Conservation (phyloP, 106 monocot species). For the Platanthera zijinensis region DNA sequence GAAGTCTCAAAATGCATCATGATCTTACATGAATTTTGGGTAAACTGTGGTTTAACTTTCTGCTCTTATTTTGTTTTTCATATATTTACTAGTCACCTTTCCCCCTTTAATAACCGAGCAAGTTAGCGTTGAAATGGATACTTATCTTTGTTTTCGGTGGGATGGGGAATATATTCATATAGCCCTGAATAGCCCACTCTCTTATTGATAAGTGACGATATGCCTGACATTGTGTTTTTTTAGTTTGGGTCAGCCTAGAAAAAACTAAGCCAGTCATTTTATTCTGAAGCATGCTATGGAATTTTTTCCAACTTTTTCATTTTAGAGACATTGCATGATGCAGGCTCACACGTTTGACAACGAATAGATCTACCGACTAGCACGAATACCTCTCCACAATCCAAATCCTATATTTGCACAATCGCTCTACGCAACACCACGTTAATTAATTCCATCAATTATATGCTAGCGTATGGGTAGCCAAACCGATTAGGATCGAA, state of each 20-base stretch:
- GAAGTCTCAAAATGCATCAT: not conserved
- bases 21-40: not conserved
- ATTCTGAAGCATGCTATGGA: too few relatives aligned
- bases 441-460: too few relatives aligned
- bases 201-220: not conserved
- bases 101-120: not conserved
- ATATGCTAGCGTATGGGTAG: too few relatives aligned
- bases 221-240: not conserved
- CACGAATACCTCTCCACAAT: too few relatives aligned
- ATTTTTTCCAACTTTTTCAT: too few relatives aligned
- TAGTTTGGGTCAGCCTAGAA: not conserved
- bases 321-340: not conserved
- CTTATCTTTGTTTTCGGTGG: not conserved
- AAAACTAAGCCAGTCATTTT: not conserved
- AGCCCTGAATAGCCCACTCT: not conserved
- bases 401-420: too few relatives aligned
- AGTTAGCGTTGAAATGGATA: too few relatives aligned
- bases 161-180: not conserved
- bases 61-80: not conserved
- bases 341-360: too few relatives aligned
- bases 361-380: too few relatives aligned
- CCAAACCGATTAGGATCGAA: too few relatives aligned
- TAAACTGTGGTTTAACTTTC: not conserved
- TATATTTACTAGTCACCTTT: not conserved
- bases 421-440: too few relatives aligned